Percentiles rank a stretch among this genome's conserved stretches.
Evolutionary conservation across 305 asterid genomes (phyloP).

Genomic region (Fraxinus sp.): DNA sequence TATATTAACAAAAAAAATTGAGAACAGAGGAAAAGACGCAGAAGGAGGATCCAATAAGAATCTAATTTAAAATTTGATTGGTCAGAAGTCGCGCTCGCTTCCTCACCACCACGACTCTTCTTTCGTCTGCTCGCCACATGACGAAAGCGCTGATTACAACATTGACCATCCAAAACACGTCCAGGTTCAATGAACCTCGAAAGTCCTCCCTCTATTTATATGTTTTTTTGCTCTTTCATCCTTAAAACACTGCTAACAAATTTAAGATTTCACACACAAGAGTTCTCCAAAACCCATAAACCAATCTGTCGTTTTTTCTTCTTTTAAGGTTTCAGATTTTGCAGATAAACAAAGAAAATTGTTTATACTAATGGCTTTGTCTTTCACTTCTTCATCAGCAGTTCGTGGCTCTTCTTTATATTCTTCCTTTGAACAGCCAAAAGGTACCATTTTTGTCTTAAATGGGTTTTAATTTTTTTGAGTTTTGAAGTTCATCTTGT

Average conservation of each 20-base stretch:
- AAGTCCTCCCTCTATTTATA: slow-evolving; percentile 8
- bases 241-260: not conserved
- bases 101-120: not conserved
- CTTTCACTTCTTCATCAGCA: slow-evolving; percentile 44
- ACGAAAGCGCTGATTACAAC: slow-evolving; percentile 28
- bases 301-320: not conserved
- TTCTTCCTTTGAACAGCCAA: slow-evolving; percentile 34
- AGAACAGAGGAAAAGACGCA: not conserved
- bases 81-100: slow-evolving; percentile 10
- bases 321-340: slow-evolving; percentile 7
- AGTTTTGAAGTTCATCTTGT: not conserved
- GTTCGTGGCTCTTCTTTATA: slow-evolving; percentile 32
- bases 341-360: not conserved
- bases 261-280: not conserved
- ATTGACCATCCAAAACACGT: slow-evolving; percentile 26
- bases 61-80: slow-evolving; percentile 19
- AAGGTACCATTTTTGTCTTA: slow-evolving; percentile 31
- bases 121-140: slow-evolving; percentile 27
- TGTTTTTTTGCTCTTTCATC: slow-evolving; percentile 4
- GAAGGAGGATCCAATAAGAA: slow-evolving; percentile 9
- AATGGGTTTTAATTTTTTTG: not conserved
- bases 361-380: slow-evolving; percentile 39
- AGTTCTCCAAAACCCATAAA: slow-evolving; percentile 14
- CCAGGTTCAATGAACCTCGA: slow-evolving; percentile 50
- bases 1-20: not conserved